These are phyloP conservation scores for Metroxylon sagu DNA, from an alignment of 176 grass and related monocot species.

Conservation along the genomic window DNA sequence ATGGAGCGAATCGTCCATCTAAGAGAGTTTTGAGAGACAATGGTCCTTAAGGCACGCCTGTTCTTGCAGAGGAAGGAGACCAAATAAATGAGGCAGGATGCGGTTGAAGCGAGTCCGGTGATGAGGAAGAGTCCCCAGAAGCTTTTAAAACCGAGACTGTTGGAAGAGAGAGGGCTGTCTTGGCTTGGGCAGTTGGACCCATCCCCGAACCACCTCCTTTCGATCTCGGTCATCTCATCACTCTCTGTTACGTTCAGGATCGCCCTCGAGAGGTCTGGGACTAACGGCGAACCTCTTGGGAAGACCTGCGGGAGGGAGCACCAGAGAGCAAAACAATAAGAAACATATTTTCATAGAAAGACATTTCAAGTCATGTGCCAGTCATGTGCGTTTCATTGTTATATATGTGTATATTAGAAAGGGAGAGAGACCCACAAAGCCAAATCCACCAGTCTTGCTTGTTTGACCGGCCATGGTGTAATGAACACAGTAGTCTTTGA, in stretches of 20 bases:
- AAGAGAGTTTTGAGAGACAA: constrained; percentile 1
- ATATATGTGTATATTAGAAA: neutral
- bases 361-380: too few species aligned
- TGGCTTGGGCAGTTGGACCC: constrained; percentile 2
- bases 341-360: too few species aligned
- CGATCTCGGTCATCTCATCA: constrained; percentile 38
- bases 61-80: constrained; percentile 13
- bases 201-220: constrained; percentile 63
- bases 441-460: constrained; percentile 37
- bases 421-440: constrained; percentile 24
- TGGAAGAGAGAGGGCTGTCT: constrained; percentile 24
- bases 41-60: neutral
- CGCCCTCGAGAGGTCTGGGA: constrained; percentile 51
- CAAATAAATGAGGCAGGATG: constrained; percentile 28
- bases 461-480: constrained; percentile 26
- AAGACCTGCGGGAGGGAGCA: constrained; percentile 23
- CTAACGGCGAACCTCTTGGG: constrained; percentile 31
- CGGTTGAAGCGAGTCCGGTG: constrained; percentile 47
- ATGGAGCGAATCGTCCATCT: constrained; percentile 2
- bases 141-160: constrained; percentile 43
- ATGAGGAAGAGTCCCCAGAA: constrained; percentile 88
- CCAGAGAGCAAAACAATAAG: neutral
- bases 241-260: constrained; percentile 61
- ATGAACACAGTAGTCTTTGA: constrained; percentile 26
- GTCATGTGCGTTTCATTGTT: too few species aligned